phyloP scores from a whole-genome alignment of 768 basidiomycete species.

The Lactifluus rugatus region DNA sequence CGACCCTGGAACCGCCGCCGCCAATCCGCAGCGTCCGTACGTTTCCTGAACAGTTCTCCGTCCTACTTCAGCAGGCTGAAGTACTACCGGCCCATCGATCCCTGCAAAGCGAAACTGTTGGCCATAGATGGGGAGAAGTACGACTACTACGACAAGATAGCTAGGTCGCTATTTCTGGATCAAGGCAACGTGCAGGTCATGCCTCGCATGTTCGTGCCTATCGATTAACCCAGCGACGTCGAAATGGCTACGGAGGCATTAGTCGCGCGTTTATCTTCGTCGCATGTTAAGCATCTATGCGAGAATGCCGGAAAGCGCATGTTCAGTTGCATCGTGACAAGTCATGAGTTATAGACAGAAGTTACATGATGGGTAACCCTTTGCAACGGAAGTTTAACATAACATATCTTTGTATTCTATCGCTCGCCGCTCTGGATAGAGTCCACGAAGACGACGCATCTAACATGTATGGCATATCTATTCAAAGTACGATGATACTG shows the following conservation, averaged over 20 bases:
- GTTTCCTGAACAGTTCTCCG: neutral
- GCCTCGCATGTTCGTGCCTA: conserved; percentile 7
- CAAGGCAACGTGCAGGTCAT: conserved; percentile 14
- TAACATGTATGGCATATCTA: neutral
- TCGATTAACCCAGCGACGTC: conserved; percentile 12
- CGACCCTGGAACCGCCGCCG: neutral
- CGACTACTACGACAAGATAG: neutral
- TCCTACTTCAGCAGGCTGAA: neutral
- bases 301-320: neutral
- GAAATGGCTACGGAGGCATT: neutral
- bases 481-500: neutral
- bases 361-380: neutral
- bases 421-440: neutral
- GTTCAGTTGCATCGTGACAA: neutral
- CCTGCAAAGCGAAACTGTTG: neutral
- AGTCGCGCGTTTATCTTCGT: neutral
- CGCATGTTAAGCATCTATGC: neutral
- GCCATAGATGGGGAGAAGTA: neutral
- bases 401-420: neutral
- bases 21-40: neutral
- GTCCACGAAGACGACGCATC: neutral
- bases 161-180: neutral
- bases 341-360: neutral
- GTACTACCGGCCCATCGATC: neutral
- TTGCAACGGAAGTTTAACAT: neutral